Percentiles rank a stretch among this genome's conserved stretches.
Evolutionary conservation across 768 basidiomycete species (phyloP).

Genomic region (Panus rudis): DNA sequence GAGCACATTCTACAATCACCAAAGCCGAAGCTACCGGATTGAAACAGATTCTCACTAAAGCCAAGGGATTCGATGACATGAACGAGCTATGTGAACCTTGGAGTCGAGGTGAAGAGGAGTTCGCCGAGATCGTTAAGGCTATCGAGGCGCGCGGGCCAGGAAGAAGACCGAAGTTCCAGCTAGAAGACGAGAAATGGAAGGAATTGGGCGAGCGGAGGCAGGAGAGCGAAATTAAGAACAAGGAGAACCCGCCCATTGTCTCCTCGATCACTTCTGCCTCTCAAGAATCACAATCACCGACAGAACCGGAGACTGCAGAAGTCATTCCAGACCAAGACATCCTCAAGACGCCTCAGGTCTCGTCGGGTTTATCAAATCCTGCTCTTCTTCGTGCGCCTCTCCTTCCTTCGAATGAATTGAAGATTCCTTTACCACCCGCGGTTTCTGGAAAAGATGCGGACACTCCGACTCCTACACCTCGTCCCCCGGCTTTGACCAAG

Average conservation of each 20-base stretch:
- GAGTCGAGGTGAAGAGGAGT: conserved; percentile 60
- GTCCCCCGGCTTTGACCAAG: too few relatives aligned
- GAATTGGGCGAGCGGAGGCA: background rate
- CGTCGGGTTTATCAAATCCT: conserved; percentile 10
- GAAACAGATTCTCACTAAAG: conserved; percentile 44
- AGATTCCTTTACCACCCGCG: conserved; percentile 14
- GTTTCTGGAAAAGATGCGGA: conserved; percentile 13
- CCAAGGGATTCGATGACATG: conserved; percentile 57
- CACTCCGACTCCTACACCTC: conserved; percentile 15
- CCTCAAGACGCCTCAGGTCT: conserved; percentile 11
- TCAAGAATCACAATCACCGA: conserved; percentile 1
- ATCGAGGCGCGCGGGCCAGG: conserved; percentile 40
- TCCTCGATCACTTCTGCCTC: background rate
- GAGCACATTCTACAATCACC: conserved; percentile 44
- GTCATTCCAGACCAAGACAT: background rate
- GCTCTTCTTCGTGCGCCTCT: conserved; percentile 12
- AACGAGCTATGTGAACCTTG: conserved; percentile 43
- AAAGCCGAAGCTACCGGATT: conserved; percentile 55
- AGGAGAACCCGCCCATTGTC: background rate
- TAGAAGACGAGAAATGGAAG: background rate
- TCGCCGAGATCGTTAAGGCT: conserved; percentile 43
- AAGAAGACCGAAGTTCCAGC: conserved; percentile 8
- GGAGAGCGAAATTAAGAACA: background rate
- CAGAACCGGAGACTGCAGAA: background rate
- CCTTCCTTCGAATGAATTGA: conserved; percentile 11